These are phyloP conservation scores for Symbiodinium pilosum DNA, from an alignment of 73 alveolate genomes.

Conservation along the genomic window DNA sequence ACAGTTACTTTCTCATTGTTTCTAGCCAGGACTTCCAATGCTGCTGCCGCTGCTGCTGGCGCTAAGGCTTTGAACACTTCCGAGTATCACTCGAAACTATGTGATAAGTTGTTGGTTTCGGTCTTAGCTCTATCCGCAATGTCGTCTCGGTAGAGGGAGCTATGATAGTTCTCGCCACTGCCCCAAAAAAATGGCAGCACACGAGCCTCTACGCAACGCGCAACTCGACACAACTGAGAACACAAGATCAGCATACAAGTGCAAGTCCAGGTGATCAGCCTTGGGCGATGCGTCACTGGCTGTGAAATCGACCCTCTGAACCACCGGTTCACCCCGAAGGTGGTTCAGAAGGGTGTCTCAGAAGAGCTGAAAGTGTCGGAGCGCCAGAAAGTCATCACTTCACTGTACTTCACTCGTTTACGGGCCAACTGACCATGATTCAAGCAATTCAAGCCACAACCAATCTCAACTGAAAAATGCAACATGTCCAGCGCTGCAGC, in stretches of 20 bases:
- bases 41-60: too few relatives aligned
- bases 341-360: constrained; percentile 51
- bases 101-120: constrained; percentile 28
- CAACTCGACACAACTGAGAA: background rate
- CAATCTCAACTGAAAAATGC: too few relatives aligned
- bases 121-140: constrained; percentile 51
- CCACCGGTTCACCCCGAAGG: constrained; percentile 95
- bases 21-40: too few relatives aligned
- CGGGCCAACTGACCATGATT: too few relatives aligned
- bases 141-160: constrained; percentile 73
- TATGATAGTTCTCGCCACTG: constrained; percentile 23
- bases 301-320: constrained; percentile 88
- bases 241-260: too few relatives aligned
- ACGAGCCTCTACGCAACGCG: background rate
- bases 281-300: constrained; percentile 90
- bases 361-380: constrained; percentile 70
- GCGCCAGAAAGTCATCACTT: constrained; percentile 50
- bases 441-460: too few relatives aligned
- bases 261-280: constrained; percentile 41
- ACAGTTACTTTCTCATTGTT: too few relatives aligned
- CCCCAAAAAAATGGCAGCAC: background rate
- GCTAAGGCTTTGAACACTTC: too few relatives aligned
- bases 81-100: too few relatives aligned
- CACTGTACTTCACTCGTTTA: constrained; percentile 1
- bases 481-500: background rate